Conservation (phyloP, 1,139 yeast genomes). For the Pichia norvegensis region DNA sequence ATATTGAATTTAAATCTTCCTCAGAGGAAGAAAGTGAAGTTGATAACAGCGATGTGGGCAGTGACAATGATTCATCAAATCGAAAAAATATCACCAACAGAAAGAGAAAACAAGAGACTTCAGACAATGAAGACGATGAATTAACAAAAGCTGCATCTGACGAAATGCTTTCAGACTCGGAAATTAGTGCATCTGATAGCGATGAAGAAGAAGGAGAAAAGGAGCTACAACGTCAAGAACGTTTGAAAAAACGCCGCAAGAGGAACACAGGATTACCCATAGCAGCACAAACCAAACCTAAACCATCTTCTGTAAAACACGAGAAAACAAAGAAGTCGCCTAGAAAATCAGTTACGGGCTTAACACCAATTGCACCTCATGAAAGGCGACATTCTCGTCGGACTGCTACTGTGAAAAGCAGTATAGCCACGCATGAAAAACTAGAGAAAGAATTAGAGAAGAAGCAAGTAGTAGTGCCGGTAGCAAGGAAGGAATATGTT, state of each 20-base stretch:
- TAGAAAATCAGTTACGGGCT: constrained; percentile 5
- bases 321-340: constrained; percentile 21
- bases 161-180: constrained; percentile 42
- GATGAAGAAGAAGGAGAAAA: constrained; percentile 65
- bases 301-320: constrained; percentile 8
- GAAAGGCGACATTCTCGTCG: constrained; percentile 72
- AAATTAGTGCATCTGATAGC: constrained; percentile 26
- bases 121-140: constrained; percentile 31
- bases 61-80: constrained; percentile 21
- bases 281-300: constrained; percentile 14
- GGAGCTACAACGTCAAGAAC: constrained; percentile 50
- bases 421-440: constrained; percentile 67
- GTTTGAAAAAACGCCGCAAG: constrained; percentile 34
- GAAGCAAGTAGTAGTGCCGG: constrained; percentile 36
- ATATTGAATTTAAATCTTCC: constrained; percentile 53
- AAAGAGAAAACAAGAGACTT: neutral
- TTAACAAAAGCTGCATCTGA: constrained; percentile 23
- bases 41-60: constrained; percentile 20
- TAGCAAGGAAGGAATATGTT: constrained; percentile 33
- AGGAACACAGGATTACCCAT: constrained; percentile 25
- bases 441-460: constrained; percentile 64
- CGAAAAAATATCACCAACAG: constrained; percentile 5
- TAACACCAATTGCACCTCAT: constrained; percentile 28
- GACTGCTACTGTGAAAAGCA: constrained; percentile 69
- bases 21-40: constrained; percentile 21